A percentile compares a stretch with the other conserved stretches of the same genome.
Conservation (phyloP, 495 filamentous ascomycete species). For the Penicillium lagena region DNA sequence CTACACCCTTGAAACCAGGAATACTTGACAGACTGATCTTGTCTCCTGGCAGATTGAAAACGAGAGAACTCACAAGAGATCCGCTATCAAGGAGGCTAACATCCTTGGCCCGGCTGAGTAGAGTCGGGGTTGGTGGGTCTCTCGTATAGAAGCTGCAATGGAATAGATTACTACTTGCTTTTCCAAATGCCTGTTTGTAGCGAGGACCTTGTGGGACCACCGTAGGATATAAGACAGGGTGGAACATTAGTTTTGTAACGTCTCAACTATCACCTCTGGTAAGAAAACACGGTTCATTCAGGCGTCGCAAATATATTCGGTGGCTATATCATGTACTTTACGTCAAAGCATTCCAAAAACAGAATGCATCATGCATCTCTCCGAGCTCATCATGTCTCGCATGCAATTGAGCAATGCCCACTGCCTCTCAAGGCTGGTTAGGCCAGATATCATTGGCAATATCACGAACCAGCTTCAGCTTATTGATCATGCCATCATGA, state of each 20-base stretch:
- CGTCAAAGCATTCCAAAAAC: too few species aligned
- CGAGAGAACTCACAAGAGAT: constrained; percentile 23
- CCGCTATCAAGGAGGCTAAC: constrained; percentile 27
- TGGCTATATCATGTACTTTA: too few species aligned
- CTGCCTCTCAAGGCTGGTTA: constrained; percentile 41
- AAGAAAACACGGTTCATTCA: too few species aligned
- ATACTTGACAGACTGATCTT: neutral
- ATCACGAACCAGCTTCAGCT: constrained; percentile 59
- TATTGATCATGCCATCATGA: constrained; percentile 62
- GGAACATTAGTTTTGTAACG: too few species aligned
- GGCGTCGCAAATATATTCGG: neutral
- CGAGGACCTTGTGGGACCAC: too few species aligned
- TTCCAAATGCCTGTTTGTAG: too few species aligned
- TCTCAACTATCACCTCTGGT: too few species aligned
- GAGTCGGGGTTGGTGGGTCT: neutral
- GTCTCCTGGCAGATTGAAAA: constrained; percentile 23
- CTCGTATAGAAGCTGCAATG: neutral
- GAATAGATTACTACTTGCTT: too few species aligned
- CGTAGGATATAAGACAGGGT: too few species aligned
- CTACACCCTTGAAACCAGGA: neutral
- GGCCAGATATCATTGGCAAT: constrained; percentile 70
- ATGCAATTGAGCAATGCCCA: too few species aligned
- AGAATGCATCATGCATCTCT: constrained; percentile 3
- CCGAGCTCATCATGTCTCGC: too few species aligned
- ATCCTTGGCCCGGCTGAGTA: constrained; percentile 28